phyloP scores from a whole-genome alignment of 495 filamentous ascomycete genomes.

The Tuber calosporum region DNA sequence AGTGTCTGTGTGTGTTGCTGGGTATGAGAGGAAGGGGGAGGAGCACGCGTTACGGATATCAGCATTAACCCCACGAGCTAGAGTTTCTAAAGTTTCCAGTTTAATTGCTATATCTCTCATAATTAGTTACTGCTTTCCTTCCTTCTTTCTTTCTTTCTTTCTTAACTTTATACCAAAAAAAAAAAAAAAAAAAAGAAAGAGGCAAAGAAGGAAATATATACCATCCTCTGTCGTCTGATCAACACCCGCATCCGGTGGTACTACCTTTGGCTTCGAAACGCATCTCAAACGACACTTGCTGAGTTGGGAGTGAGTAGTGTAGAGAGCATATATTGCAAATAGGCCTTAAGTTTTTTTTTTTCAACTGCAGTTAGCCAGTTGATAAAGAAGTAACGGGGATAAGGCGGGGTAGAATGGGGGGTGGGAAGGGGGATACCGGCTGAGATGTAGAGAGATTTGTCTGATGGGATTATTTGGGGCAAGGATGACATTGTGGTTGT shows the following conservation, averaged over 20 bases:
- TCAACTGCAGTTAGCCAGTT: not conserved
- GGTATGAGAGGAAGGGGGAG: not conserved
- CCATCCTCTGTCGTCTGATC: constrained; percentile 35
- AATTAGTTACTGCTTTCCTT: constrained; percentile 13
- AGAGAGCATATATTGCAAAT: constrained; percentile 19
- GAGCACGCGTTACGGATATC: constrained; percentile 31
- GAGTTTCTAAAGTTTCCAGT: constrained; percentile 25
- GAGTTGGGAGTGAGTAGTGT: constrained; percentile 22
- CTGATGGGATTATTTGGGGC: not conserved
- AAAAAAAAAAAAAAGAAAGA: not conserved
- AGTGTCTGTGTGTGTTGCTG: not conserved
- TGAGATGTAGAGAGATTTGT: constrained; percentile 22
- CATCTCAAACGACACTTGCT: constrained; percentile 29
- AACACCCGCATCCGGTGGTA: constrained; percentile 21
- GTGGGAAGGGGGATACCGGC: constrained; percentile 6
- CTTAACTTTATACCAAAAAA: not conserved
- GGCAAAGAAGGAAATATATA: constrained; percentile 11
- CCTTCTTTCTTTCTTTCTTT: not conserved
- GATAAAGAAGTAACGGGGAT: not conserved
- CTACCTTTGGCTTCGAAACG: constrained; percentile 19
- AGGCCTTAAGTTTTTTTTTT: constrained; percentile 13
- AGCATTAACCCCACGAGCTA: constrained; percentile 21
- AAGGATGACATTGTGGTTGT: not conserved
- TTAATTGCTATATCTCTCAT: constrained; percentile 25
- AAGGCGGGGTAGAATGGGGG: too few relatives aligned